Evolutionary conservation across 345 rosid genomes (phyloP), one percentile per base, ranked within the genome.

Genomic region (Boechera divaricarpa): DNA sequence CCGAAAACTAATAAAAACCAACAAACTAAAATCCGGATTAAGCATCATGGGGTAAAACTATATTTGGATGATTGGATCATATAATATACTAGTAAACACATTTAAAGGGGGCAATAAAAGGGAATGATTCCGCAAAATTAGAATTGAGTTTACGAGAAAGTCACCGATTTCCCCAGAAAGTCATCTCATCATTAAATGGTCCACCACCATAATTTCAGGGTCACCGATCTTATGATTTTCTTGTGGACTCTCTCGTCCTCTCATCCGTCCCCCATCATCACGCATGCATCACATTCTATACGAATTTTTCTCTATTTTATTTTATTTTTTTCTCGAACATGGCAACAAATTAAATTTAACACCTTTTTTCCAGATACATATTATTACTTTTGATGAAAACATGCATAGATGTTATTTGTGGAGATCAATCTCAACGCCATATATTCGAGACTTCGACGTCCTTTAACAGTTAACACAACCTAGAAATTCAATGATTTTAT

Each of bases 161-260:
- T 79, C 79, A 83, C 63, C 58, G 29, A 71, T 69, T 84, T 78
- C 51, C 69, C 81, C 49, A 75, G 86, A 81, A 88, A 88, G 81
- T 82, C 80, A 58, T 71, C 81, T 79, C 86, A 78, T 84, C 81
- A 88, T 84, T 86, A 74, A 78, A 70, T 79, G 88, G 92, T 82
- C 83, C 91, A 72, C 75, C 74, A 83, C 77, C 83, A 70, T 76
- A 81, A 83, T 88, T 86, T 83, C 83, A 70, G 86, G 85, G 84
- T 66, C 84, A 82, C 80, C 53, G 35, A 58, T 75, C 63, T 66
- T 59, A 75, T 70, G 73, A 80, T 70, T 65, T 75, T 58, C 53
- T 33, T 58, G 74, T 75, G 77, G 69, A 57, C 63, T 63, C 76
- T 69, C 57, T 72, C 78, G 69, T 67, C 68, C 58, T 57, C 77